These are phyloP conservation scores for Microascus cirrosus DNA, from an alignment of 2,329 filamentous ascomycete species.

Conservation along the genomic window DNA sequence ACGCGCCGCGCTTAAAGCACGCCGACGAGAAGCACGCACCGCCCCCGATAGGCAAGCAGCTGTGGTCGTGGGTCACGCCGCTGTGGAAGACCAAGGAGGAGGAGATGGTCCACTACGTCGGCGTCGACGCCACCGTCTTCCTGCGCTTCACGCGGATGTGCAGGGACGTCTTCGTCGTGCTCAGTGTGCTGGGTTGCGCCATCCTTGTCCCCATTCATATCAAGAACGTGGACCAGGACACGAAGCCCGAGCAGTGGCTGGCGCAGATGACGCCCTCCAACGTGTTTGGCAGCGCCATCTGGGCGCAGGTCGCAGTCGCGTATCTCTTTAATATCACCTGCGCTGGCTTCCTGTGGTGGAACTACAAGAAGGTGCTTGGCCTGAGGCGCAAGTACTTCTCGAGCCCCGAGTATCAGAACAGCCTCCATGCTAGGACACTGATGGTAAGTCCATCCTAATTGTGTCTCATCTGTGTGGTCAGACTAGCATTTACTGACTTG, in stretches of 20 bases:
- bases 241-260: slow-evolving; percentile 31
- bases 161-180: slow-evolving; percentile 71
- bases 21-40: slow-evolving; percentile 84
- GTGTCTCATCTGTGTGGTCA: not conserved
- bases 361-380: slow-evolving; percentile 63
- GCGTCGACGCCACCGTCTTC: slow-evolving; percentile 85
- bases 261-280: slow-evolving; percentile 48
- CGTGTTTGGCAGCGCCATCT: slow-evolving; percentile 40
- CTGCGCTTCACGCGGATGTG: slow-evolving; percentile 84
- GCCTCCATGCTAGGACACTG: slow-evolving; percentile 64
- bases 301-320: slow-evolving; percentile 47
- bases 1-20: slow-evolving; percentile 88
- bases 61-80: slow-evolving; percentile 78
- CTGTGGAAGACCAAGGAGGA: slow-evolving; percentile 68
- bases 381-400: slow-evolving; percentile 74
- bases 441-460: slow-evolving; percentile 35
- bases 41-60: slow-evolving; percentile 73
- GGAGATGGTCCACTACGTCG: slow-evolving; percentile 68
- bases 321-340: slow-evolving; percentile 66
- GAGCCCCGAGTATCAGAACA: slow-evolving; percentile 77
- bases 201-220: slow-evolving; percentile 78
- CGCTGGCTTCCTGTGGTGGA: slow-evolving; percentile 77
- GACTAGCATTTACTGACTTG: not conserved
- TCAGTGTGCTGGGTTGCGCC: slow-evolving; percentile 61
- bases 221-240: slow-evolving; percentile 24